Percentiles rank a stretch among this genome's conserved stretches.
Evolutionary conservation across 2,329 filamentous ascomycete species (phyloP).

Genomic region (Pestalotiopsis sp.): DNA sequence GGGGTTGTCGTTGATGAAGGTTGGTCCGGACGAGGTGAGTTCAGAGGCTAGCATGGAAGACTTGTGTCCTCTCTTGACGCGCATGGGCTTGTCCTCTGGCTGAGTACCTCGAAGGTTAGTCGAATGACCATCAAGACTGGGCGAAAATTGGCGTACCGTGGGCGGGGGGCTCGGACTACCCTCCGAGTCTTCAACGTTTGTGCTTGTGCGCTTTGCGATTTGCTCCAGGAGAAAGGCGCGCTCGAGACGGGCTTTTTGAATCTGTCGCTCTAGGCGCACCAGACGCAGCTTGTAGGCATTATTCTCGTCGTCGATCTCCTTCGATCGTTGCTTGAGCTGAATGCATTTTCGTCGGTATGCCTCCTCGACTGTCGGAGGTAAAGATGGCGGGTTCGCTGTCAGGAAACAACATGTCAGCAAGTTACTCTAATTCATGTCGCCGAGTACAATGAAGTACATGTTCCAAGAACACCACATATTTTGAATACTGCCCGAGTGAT

Average conservation of each 20-base stretch:
- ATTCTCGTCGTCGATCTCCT: conserved; percentile 90
- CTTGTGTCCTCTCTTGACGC: conserved; percentile 73
- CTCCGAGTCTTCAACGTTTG: conserved; percentile 77
- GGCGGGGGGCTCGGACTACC: conserved; percentile 79
- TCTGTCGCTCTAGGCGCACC: conserved; percentile 76
- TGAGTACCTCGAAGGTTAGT: conserved; percentile 37
- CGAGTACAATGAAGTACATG: not conserved
- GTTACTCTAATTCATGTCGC: not conserved
- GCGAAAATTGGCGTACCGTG: conserved; percentile 53
- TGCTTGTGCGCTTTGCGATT: conserved; percentile 72
- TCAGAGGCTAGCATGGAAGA: conserved; percentile 54
- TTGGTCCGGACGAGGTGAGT: conserved; percentile 39
- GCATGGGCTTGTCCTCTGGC: conserved; percentile 78
- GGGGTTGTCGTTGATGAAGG: conserved; percentile 50
- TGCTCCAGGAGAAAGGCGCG: conserved; percentile 76
- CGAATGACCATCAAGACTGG: conserved; percentile 31
- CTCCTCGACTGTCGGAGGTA: conserved; percentile 90
- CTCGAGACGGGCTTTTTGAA: conserved; percentile 90
- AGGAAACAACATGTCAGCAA: conserved; percentile 19
- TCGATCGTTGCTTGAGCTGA: conserved; percentile 86
- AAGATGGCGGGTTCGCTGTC: conserved; percentile 57
- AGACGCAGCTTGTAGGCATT: conserved; percentile 81
- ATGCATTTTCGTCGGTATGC: conserved; percentile 97
- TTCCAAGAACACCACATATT: not conserved
- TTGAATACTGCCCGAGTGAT: not conserved